Evolutionary conservation across 805 yeast genomes (phyloP).

Genomic region (Cyberlindnera subsufficiens): DNA sequence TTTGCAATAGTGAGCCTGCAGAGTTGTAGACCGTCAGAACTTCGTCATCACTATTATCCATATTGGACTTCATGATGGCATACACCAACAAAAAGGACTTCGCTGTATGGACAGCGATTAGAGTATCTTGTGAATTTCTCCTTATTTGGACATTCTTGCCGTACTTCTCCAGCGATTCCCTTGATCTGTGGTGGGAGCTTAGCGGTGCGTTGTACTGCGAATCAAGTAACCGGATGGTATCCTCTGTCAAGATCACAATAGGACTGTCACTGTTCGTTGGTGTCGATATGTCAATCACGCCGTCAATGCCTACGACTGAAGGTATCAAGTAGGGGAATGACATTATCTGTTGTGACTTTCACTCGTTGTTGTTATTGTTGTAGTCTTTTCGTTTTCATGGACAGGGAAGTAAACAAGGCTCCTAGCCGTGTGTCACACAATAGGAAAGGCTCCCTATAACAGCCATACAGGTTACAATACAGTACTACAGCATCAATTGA

Average conservation of each 20-base stretch:
- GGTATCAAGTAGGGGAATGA: too few relatives aligned
- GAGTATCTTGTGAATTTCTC: conserved; percentile 20
- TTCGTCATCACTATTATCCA: conserved; percentile 15
- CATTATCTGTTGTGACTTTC: too few relatives aligned
- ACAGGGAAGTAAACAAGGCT: too few relatives aligned
- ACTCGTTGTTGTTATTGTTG: too few relatives aligned
- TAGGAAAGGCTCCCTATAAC: too few relatives aligned
- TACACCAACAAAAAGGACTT: conserved; percentile 32
- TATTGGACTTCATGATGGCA: conserved; percentile 16
- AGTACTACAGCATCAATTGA: too few relatives aligned
- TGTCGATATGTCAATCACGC: neutral
- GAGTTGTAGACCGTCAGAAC: conserved; percentile 15
- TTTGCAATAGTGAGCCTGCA: conserved; percentile 18
- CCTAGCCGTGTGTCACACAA: too few relatives aligned
- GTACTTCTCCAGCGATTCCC: conserved; percentile 30
- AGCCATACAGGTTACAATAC: too few relatives aligned
- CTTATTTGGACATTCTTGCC: conserved; percentile 30
- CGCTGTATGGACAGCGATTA: conserved; percentile 31
- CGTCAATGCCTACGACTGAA: neutral
- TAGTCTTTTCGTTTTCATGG: too few relatives aligned
- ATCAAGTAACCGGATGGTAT: conserved; percentile 27
- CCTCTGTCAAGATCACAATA: conserved; percentile 25
- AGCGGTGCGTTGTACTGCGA: conserved; percentile 28
- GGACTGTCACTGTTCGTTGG: neutral
- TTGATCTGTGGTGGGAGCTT: conserved; percentile 28